Percentiles rank a stretch among this genome's conserved stretches.
Evolutionary conservation across 768 basidiomycete species (phyloP).

Genomic region (Mycena polygramma): DNA sequence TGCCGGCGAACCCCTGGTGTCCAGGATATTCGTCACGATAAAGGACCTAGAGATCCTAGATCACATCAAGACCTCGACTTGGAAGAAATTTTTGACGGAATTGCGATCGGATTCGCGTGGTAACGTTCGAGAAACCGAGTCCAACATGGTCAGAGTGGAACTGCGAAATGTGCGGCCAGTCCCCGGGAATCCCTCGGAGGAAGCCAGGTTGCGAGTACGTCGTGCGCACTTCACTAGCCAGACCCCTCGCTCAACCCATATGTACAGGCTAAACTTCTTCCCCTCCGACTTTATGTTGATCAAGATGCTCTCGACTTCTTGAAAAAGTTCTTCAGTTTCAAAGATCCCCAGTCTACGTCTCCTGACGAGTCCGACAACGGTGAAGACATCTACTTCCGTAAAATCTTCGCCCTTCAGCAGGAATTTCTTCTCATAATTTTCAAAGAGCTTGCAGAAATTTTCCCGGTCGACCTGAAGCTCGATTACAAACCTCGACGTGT

Average conservation of each 20-base stretch:
- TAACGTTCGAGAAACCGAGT: conserved; percentile 90
- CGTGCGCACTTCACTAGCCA: conserved; percentile 26
- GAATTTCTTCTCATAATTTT: conserved; percentile 7
- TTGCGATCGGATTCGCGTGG: conserved; percentile 88
- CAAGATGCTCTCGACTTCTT: conserved; percentile 99
- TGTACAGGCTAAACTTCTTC: conserved; percentile 87
- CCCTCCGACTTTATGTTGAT: conserved; percentile 93
- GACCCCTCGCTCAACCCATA: not conserved
- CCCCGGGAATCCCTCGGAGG: conserved; percentile 74
- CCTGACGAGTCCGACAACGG: conserved; percentile 50
- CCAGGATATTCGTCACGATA: conserved; percentile 76
- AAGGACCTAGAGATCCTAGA: conserved; percentile 91
- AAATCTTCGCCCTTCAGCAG: conserved; percentile 4
- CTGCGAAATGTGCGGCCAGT: conserved; percentile 81
- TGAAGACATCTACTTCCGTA: conserved; percentile 82
- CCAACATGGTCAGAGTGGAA: conserved; percentile 94
- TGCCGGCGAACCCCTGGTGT: conserved; percentile 68
- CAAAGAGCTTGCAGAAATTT: conserved; percentile 92
- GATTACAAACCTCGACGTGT: conserved; percentile 99
- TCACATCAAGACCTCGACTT: conserved; percentile 98
- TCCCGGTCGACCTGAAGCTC: conserved; percentile 94
- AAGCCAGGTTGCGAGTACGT: conserved; percentile 82
- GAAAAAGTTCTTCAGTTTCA: conserved; percentile 96
- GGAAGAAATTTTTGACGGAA: conserved; percentile 96
- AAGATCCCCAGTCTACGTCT: conserved; percentile 65